Evolutionary conservation across 2,329 filamentous ascomycete species (phyloP).

Genomic region (Mycosphaerella arachidis): DNA sequence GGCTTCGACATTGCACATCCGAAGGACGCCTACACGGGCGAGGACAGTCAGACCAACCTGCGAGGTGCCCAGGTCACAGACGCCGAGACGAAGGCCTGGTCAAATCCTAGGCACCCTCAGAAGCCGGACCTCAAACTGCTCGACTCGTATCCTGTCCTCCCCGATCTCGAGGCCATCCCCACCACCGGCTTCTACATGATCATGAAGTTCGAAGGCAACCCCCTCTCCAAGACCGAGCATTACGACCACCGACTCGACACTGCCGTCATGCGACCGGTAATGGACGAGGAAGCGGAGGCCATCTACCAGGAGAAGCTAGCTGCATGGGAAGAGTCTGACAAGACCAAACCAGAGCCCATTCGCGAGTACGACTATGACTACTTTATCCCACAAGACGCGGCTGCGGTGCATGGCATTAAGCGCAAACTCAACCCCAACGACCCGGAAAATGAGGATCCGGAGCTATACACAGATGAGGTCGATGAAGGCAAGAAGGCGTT

Average conservation of each 20-base stretch:
- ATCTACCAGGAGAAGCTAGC: slow-evolving; percentile 47
- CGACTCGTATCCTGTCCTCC: slow-evolving; percentile 57
- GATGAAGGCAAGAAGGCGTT: slow-evolving; percentile 39
- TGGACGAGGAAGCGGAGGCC: slow-evolving; percentile 43
- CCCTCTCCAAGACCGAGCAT: slow-evolving; percentile 44
- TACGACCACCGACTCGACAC: slow-evolving; percentile 59
- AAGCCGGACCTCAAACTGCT: slow-evolving; percentile 55
- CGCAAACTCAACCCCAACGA: slow-evolving; percentile 53
- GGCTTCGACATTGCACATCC: slow-evolving; percentile 63
- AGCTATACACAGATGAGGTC: slow-evolving; percentile 45
- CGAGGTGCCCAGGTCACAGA: slow-evolving; percentile 51
- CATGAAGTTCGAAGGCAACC: slow-evolving; percentile 59
- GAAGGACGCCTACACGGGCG: slow-evolving; percentile 60
- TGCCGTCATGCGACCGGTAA: slow-evolving; percentile 51
- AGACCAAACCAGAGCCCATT: slow-evolving; percentile 48
- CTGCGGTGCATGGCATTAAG: slow-evolving; percentile 49
- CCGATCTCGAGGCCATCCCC: slow-evolving; percentile 57
- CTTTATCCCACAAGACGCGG: slow-evolving; percentile 51
- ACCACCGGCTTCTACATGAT: slow-evolving; percentile 56
- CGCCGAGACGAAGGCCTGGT: slow-evolving; percentile 57
- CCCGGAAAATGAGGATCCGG: slow-evolving; percentile 50
- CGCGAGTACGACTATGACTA: slow-evolving; percentile 57
- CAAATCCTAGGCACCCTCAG: slow-evolving; percentile 54
- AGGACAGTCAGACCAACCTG: slow-evolving; percentile 55
- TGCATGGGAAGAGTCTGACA: slow-evolving; percentile 47